These are phyloP conservation scores for Achlya hypogyna DNA, from an alignment of 352 stramenopile genomes.

Conservation along the genomic window DNA sequence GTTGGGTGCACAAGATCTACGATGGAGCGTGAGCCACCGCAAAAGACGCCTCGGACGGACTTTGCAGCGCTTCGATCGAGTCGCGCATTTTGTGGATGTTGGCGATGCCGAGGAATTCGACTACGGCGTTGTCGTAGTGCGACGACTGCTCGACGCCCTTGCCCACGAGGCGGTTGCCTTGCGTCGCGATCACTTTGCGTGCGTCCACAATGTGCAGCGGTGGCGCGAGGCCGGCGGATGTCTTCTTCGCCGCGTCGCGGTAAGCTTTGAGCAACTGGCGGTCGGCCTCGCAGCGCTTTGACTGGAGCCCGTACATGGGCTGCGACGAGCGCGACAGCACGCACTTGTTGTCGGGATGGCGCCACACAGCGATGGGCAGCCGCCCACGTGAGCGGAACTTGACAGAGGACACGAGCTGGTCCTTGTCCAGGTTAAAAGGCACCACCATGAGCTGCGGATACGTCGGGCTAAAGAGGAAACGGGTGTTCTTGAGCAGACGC, in stretches of 20 bases:
- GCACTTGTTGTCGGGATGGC: conserved; percentile 85
- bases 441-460: conserved; percentile 95
- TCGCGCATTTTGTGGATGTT: conserved; percentile 99
- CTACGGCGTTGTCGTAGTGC: conserved; percentile 91
- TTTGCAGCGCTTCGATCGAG: conserved; percentile 81
- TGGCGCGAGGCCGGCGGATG: conserved; percentile 51
- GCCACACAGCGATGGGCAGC: conserved; percentile 90
- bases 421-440: conserved; percentile 88
- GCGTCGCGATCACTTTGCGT: conserved; percentile 68
- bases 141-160: conserved; percentile 94
- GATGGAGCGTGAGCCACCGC: background rate
- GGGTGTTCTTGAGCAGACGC: conserved; percentile 82
- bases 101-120: conserved; percentile 97
- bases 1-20: conserved; percentile 70
- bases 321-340: conserved; percentile 92
- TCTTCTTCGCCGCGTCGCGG: conserved; percentile 77
- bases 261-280: conserved; percentile 82
- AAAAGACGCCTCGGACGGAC: conserved; percentile 26
- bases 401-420: conserved; percentile 80
- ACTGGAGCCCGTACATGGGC: conserved; percentile 94
- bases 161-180: conserved; percentile 71
- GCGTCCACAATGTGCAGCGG: conserved; percentile 81
- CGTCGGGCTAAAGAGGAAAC: conserved; percentile 87
- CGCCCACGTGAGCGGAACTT: conserved; percentile 89
- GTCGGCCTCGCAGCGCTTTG: conserved; percentile 89